Conservation (phyloP, 352 stramenopile species). For the Pythium biforme region DNA sequence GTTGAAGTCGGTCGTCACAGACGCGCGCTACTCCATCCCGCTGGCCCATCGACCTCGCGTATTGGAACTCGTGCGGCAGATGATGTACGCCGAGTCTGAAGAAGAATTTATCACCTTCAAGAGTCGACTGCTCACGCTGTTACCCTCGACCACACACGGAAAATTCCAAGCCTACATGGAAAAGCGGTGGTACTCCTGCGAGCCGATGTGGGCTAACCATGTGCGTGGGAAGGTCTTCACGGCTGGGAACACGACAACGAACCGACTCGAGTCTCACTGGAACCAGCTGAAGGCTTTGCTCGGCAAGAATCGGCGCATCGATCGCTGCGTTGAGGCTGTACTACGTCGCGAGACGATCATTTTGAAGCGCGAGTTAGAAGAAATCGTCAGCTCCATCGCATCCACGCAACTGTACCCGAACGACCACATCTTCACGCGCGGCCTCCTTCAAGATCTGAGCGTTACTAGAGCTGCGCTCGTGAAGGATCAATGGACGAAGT, state of each 20-base stretch:
- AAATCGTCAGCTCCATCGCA: neutral
- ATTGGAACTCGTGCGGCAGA: neutral
- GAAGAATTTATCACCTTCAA: neutral
- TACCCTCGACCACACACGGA: neutral
- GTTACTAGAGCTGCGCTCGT: neutral
- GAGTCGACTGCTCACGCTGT: neutral
- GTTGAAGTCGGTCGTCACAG: constrained; percentile 3
- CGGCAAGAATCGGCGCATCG: neutral
- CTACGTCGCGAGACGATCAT: neutral
- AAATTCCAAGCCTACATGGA: constrained; percentile 2
- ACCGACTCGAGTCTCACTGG: constrained; percentile 10
- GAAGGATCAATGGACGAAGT: neutral
- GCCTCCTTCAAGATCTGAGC: neutral
- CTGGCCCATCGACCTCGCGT: neutral
- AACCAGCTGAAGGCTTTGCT: constrained; percentile 2
- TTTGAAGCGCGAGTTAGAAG: neutral
- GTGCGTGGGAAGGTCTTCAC: constrained; percentile 1
- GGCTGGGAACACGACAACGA: constrained; percentile 3
- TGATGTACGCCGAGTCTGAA: constrained; percentile 2
- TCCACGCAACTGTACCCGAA: neutral
- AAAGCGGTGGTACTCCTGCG: neutral
- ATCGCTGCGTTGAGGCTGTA: constrained; percentile 1
- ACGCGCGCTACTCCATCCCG: neutral
- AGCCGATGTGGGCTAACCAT: constrained; percentile 4
- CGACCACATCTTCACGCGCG: neutral